phyloP scores from a whole-genome alignment of 2,329 filamentous ascomycete genomes.

The Trichoderma atroviride region DNA sequence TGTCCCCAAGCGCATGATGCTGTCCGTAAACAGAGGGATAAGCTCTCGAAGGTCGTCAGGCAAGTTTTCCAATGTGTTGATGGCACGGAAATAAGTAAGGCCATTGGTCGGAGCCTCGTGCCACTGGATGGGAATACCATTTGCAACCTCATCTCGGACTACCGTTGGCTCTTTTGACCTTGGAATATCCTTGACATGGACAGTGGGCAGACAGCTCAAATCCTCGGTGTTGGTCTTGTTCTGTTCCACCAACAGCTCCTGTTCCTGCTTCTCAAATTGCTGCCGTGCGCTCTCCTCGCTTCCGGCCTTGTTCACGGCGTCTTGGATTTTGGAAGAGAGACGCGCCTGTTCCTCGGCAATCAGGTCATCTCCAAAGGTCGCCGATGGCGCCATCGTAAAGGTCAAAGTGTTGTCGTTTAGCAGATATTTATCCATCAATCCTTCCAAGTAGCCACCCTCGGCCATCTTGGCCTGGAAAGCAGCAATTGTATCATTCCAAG shows the following conservation, averaged over 20 bases:
- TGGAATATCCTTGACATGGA: constrained; percentile 87
- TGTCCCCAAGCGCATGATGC: constrained; percentile 91
- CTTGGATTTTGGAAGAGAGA: constrained; percentile 72
- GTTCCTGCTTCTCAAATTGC: constrained; percentile 74
- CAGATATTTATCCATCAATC: constrained; percentile 84
- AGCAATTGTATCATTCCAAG: constrained; percentile 86
- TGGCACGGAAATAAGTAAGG: constrained; percentile 90
- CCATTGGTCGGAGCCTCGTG: constrained; percentile 92
- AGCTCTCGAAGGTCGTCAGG: constrained; percentile 83
- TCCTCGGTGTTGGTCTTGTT: constrained; percentile 83
- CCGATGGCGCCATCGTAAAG: constrained; percentile 91
- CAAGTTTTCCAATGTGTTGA: constrained; percentile 77
- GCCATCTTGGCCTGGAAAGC: constrained; percentile 79
- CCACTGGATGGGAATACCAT: constrained; percentile 78
- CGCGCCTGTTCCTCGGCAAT: constrained; percentile 75
- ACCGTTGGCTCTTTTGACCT: constrained; percentile 66
- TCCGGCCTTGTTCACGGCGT: constrained; percentile 68
- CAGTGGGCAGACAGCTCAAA: constrained; percentile 82
- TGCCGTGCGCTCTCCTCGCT: constrained; percentile 71
- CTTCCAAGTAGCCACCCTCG: constrained; percentile 78
- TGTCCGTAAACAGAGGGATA: constrained; percentile 87
- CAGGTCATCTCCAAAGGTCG: constrained; percentile 72
- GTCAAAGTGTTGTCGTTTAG: constrained; percentile 83
- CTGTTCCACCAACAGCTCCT: constrained; percentile 79
- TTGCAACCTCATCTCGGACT: constrained; percentile 66